Conservation (phyloP, 257 asterid species). For the Ajuga chamaepitys region DNA sequence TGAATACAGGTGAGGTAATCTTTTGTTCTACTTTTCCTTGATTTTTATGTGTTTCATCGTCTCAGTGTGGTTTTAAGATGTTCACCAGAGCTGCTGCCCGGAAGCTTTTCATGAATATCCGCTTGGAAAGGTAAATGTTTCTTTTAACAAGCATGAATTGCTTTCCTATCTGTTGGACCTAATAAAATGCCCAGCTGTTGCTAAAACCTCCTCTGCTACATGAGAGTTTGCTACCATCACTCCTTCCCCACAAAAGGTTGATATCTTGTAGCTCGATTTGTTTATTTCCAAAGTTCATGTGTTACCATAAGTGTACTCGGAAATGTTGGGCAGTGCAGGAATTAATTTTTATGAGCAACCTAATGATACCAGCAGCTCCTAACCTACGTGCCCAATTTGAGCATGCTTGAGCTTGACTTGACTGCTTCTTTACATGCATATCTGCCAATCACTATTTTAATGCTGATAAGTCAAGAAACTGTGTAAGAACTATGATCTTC, state of each 20-base stretch:
- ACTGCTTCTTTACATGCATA: neutral
- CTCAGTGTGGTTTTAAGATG: slow-evolving; percentile 99
- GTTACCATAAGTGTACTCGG: neutral
- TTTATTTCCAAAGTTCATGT: neutral
- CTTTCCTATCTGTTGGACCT: neutral
- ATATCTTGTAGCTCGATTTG: neutral
- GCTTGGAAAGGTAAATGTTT: slow-evolving; percentile 64
- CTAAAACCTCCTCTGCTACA: neutral
- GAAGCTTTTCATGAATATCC: slow-evolving; percentile 79
- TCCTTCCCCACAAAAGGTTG: neutral
- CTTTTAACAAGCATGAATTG: neutral
- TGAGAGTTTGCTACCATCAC: slow-evolving; percentile 3
- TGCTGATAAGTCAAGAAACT: neutral
- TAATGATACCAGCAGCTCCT: neutral
- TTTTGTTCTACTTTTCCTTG: slow-evolving; percentile 3
- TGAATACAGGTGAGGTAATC: neutral
- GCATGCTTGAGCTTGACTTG: neutral
- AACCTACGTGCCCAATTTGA: neutral
- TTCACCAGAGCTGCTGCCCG: slow-evolving; percentile 95
- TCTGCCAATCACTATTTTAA: neutral
- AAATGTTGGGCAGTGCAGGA: neutral
- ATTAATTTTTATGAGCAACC: neutral
- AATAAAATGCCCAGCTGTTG: neutral
- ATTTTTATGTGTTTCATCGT: slow-evolving; percentile 8
- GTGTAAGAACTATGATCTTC: too few relatives aligned